Evolutionary conservation across 371 early-diverging fungal species (phyloP), one percentile per base, ranked within the genome.

Genomic region (Actinomucor elegans): DNA sequence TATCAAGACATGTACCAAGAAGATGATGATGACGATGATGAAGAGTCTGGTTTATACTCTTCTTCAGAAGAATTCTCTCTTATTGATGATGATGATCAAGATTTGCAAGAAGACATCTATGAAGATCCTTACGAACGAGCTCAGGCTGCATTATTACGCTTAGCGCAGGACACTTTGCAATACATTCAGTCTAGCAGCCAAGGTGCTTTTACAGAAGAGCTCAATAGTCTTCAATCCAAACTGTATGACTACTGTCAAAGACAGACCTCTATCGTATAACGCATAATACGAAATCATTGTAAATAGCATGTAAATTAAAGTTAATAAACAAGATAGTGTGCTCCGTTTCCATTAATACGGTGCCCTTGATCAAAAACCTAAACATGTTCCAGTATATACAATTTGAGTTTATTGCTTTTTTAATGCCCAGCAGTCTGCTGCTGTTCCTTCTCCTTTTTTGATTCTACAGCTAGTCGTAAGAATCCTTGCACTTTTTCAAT

Each of bases 371-470:
- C n/a, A n/a, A n/a, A n/a, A n/a, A n/a, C n/a, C n/a, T n/a, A n/a
- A n/a, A n/a, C n/a, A n/a, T n/a, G n/a, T n/a, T n/a, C n/a, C n/a
- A n/a, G n/a, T n/a, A n/a, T n/a, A n/a, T n/a, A n/a, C n/a, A n/a
- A 9, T 26, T 41, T 26, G 21, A 20, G 23, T 26, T 24, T 41
- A 4, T 27, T 26, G 6, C 9, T 43, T 27, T 43, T 26, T 35
- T 48, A 48, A 26, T 48, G 48, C 17, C 48, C 48, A 48, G 27
- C 12, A 8, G 34, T 48, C 36, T 79, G 80, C 35, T 80, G 83
- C 31, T 78, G 64, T 53, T 81, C 84, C 52, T 80, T 82, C 40
- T 77, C 60, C 21, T 84, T 70, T 49, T 85, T 85, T 42, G 76
- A 70, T 32, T 71, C 68, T 2, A 85, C 73, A 21, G 84, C 75